Base-by-base conservation (phyloP, 2,329 filamentous ascomycete genomes). In the Ascocoryne sarcoides region DNA sequence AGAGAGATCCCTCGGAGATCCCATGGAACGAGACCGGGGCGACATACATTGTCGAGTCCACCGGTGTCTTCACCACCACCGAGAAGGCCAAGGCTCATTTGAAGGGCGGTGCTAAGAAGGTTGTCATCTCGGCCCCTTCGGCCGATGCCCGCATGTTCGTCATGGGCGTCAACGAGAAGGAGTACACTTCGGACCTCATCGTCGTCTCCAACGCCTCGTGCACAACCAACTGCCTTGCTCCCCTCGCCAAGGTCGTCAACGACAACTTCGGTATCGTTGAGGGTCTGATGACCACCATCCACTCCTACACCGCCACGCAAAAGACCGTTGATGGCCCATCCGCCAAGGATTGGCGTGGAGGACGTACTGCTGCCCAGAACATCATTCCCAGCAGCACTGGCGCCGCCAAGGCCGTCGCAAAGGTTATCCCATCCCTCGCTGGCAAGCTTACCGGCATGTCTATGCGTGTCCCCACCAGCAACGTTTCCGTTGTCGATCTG, bases 391-490 rank as follows among this genome's bases (percentile, higher is more conserved):
- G 81, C 76, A 94, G 86, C 79, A 98, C 92, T 55, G 92, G 92
- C 81, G 92, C 92, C 68, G 92, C 92, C 67, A 98, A 98, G 87
- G 92, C 92, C 65, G 92, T 98, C 73, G 92, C 92, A 74, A 98
- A 98, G 84, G 92, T 96, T 75, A 96, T 96, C 62, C 92, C 92
- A 59, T 73, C 79, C 58, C 82, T 98, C 57, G 96, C 96, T 74
- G 92, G 92, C 79, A 98, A 98, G 83, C 87, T 96, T 56, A 98
- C 92, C 55, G 92, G 92, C 74, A 96, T 98, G 92, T 79, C 92
- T 62, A 92, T 98, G 84, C 92, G 92, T 84, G 90, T 98, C 45
- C 92, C 92, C 58, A 96, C 92, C 58, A 70, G 86, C 76, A 96
- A 98, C 77, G 92, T 98, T 68, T 98, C 92, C 59, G 92, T 96